phyloP scores from a whole-genome alignment of 441 rosid genomes.

The Aleurites moluccanus region DNA sequence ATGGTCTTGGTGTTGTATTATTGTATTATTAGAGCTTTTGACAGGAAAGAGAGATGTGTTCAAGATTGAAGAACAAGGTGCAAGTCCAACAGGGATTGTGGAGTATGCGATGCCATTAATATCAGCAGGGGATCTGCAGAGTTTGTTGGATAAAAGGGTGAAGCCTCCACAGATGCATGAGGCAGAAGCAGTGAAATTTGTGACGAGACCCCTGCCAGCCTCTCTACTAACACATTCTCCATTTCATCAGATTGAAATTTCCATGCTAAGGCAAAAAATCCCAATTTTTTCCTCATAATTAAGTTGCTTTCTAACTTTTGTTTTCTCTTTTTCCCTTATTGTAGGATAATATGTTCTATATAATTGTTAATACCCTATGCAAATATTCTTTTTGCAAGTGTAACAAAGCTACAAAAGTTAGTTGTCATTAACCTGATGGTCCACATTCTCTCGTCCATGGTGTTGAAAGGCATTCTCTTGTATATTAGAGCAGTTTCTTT shows the following conservation, averaged over 20 bases:
- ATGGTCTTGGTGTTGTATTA: constrained; percentile 82
- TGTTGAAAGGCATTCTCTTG: constrained; percentile 4
- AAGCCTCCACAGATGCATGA: constrained; percentile 47
- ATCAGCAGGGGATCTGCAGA: constrained; percentile 38
- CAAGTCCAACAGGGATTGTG: constrained; percentile 51
- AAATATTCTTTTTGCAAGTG: constrained; percentile 10
- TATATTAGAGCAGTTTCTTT: neutral
- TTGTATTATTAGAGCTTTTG: constrained; percentile 63
- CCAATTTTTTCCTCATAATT: neutral
- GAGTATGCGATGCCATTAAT: constrained; percentile 57
- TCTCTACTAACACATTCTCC: constrained; percentile 30
- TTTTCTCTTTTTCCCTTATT: neutral
- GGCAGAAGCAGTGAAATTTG: constrained; percentile 69
- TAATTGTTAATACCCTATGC: neutral
- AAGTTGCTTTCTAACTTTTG: neutral
- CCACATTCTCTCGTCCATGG: constrained; percentile 7
- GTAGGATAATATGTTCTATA: neutral
- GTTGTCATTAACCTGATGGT: constrained; percentile 11
- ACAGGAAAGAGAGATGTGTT: constrained; percentile 76
- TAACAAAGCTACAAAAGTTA: neutral
- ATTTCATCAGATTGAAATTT: constrained; percentile 29
- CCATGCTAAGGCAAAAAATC: neutral
- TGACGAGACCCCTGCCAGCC: constrained; percentile 49
- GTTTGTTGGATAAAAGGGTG: constrained; percentile 56
- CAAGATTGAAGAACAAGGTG: constrained; percentile 37